A percentile compares a stretch with the other conserved stretches of the same genome.
These are phyloP conservation scores for Apiotrichum mycotoxinovorans DNA, from an alignment of 1,284 basidiomycete species.

Conservation along the genomic window DNA sequence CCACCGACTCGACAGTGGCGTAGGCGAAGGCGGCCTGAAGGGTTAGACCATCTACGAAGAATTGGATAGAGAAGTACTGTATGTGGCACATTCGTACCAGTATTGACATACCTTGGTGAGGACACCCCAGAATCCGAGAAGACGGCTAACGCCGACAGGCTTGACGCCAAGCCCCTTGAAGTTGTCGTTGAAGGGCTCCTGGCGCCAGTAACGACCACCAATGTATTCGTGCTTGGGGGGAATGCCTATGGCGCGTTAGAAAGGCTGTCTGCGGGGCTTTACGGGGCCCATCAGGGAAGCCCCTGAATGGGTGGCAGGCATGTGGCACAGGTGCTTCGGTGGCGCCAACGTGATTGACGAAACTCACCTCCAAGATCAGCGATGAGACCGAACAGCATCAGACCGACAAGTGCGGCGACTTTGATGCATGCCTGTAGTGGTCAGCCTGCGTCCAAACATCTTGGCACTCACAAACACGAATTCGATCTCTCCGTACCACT, in stretches of 20 bases:
- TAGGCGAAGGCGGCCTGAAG: constrained; percentile 28
- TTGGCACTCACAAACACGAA: constrained; percentile 56
- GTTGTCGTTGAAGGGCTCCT: constrained; percentile 53
- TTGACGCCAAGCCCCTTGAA: constrained; percentile 17
- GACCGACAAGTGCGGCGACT: constrained; percentile 58
- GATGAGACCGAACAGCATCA: constrained; percentile 62
- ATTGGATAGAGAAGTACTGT: no score
- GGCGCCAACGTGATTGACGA: no score
- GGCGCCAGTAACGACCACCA: constrained; percentile 59
- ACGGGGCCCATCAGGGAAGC: no score
- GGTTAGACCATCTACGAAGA: no score
- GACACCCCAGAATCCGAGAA: constrained; percentile 64
- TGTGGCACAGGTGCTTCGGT: no score
- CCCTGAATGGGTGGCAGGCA: no score
- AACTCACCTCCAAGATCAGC: constrained; percentile 61
- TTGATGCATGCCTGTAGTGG: constrained; percentile 54
- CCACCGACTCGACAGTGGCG: constrained; percentile 47
- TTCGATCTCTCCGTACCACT: constrained; percentile 41
- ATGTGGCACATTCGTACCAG: no score
- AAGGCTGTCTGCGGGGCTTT: no score
- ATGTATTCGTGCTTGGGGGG: constrained; percentile 55
- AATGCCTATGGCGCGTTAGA: constrained; percentile 50
- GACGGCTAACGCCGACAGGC: constrained; percentile 43
- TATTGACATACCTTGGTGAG: constrained; percentile 48
- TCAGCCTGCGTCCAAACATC: background rate